Conservation (phyloP, 2,329 filamentous ascomycete species). For the Anisogramma anomala region DNA sequence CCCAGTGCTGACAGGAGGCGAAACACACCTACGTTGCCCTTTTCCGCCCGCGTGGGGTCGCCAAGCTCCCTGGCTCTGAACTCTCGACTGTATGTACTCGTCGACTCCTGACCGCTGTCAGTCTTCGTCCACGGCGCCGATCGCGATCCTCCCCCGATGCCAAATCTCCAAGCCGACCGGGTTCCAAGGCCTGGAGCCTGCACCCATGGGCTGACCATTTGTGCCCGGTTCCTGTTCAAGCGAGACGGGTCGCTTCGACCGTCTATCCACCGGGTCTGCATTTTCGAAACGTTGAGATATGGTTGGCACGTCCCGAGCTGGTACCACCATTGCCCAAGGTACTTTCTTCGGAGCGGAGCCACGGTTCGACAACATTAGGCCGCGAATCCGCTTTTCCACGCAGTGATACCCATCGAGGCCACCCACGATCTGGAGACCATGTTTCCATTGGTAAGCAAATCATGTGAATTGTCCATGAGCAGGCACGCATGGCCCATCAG, state of each 20-base stretch:
- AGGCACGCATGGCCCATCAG: no score
- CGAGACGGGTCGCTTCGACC: slow-evolving; percentile 9
- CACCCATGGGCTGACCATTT: no score
- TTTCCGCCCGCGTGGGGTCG: not conserved
- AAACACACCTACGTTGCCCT: no score
- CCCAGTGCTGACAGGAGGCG: no score
- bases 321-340: slow-evolving; percentile 4
- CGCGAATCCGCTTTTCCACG: not conserved
- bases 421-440: slow-evolving; percentile 3
- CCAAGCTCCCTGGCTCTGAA: slow-evolving; percentile 3
- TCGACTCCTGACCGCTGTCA: slow-evolving; percentile 1
- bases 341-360: not conserved
- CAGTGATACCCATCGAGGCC: not conserved
- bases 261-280: slow-evolving; percentile 1
- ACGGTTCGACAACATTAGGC: not conserved
- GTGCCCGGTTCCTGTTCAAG: slow-evolving; percentile 6
- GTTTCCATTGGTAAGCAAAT: no score
- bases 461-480: no score
- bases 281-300: no score
- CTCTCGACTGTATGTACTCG: not conserved
- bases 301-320: slow-evolving; percentile 5
- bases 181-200: slow-evolving; percentile 3
- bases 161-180: slow-evolving; percentile 11
- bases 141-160: slow-evolving; percentile 6
- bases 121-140: slow-evolving; percentile 2